phyloP scores from a whole-genome alignment of 371 early-diverging fungal genomes.

The Lichtheimia corymbifera region DNA sequence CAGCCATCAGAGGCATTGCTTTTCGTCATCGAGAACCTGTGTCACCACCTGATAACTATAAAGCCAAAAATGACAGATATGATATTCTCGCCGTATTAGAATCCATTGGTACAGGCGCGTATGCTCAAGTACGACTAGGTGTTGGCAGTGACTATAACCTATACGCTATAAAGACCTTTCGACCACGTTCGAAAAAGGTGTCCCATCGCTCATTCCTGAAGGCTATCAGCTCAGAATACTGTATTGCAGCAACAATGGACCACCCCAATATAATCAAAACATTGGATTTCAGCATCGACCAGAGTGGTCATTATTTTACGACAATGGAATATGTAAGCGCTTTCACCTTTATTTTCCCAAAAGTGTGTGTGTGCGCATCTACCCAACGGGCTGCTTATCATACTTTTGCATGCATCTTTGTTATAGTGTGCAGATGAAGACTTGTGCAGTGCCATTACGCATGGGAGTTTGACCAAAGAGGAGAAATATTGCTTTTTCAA shows the following conservation, averaged over 20 bases:
- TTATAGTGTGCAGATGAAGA: conserved; percentile 51
- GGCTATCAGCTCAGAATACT: conserved; percentile 86
- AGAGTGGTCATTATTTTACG: conserved; percentile 81
- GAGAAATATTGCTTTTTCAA: conserved; percentile 55
- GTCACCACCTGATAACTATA: not conserved
- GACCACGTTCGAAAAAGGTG: conserved; percentile 83
- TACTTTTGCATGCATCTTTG: not conserved
- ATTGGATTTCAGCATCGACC: conserved; percentile 88
- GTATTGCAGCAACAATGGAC: conserved; percentile 84
- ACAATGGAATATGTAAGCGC: conserved; percentile 81
- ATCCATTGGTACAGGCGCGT: conserved; percentile 15
- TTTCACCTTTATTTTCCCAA: not conserved
- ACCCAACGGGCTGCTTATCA: too few species aligned
- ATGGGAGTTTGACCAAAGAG: conserved; percentile 25
- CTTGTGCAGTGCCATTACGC: conserved; percentile 38
- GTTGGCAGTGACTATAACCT: not conserved
- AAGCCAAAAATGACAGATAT: too few species aligned
- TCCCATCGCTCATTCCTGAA: conserved; percentile 90
- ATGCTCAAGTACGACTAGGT: conserved; percentile 12
- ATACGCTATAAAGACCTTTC: conserved; percentile 89
- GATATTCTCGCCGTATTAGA: not conserved
- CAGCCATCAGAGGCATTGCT: not conserved
- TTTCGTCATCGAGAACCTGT: not conserved
- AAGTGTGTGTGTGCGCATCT: not conserved
- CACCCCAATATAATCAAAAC: conserved; percentile 91